These are phyloP conservation scores for Colletotrichum karsti DNA, from an alignment of 2,329 filamentous ascomycete species.

Conservation along the genomic window DNA sequence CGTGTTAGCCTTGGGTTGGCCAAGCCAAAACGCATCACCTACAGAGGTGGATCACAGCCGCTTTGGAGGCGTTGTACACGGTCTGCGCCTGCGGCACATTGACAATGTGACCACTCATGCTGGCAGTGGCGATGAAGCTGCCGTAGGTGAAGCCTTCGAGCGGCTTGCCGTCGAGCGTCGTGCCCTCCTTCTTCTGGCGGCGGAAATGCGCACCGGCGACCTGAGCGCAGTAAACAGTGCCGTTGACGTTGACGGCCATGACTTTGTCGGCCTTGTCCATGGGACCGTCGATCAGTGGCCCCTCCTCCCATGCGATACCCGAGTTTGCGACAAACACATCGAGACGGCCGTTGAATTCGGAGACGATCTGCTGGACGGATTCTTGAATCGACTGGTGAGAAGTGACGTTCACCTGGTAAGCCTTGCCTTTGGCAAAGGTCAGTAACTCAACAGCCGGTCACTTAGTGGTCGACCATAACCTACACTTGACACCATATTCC, in stretches of 20 bases:
- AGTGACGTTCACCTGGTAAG: conserved; percentile 70
- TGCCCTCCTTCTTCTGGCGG: conserved; percentile 74
- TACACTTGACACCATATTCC: conserved; percentile 74
- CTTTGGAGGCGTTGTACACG: conserved; percentile 78
- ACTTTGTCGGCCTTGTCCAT: conserved; percentile 73
- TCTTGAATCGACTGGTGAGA: conserved; percentile 59
- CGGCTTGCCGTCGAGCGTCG: conserved; percentile 67
- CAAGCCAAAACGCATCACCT: conserved; percentile 34
- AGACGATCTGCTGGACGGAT: conserved; percentile 60
- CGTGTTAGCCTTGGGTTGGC: neutral
- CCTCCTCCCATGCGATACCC: conserved; percentile 78
- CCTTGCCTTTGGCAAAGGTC: conserved; percentile 53
- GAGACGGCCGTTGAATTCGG: conserved; percentile 77
- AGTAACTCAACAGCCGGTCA: neutral
- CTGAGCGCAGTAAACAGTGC: conserved; percentile 80
- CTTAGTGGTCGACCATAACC: conserved; percentile 38
- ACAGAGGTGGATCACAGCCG: conserved; percentile 68
- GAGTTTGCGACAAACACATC: conserved; percentile 85
- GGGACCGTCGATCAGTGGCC: conserved; percentile 71
- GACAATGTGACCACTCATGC: conserved; percentile 81
- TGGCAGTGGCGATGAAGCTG: conserved; percentile 81
- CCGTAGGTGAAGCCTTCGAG: conserved; percentile 69
- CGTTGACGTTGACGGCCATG: conserved; percentile 76
- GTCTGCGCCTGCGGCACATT: conserved; percentile 81
- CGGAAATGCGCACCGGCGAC: conserved; percentile 76